A percentile compares a stretch with the other conserved stretches of the same genome.
Conservation (phyloP, 2,329 filamentous ascomycete genomes). For the Huntiella decipiens region DNA sequence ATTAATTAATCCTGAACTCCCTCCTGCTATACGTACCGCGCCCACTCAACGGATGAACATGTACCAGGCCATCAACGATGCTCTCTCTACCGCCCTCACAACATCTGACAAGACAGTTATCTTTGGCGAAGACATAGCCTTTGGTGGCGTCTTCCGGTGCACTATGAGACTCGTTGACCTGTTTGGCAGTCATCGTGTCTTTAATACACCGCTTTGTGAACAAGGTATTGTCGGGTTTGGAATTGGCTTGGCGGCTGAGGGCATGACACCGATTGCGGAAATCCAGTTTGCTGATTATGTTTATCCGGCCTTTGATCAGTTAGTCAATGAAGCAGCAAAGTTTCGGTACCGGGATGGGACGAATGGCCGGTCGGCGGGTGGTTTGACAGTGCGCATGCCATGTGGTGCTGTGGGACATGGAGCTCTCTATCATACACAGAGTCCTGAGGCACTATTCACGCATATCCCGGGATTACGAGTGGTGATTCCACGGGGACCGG, state of each 20-base stretch:
- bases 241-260: slow-evolving; percentile 74
- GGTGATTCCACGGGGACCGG: slow-evolving; percentile 66
- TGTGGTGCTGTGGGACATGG: slow-evolving; percentile 80
- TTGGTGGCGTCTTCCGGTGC: slow-evolving; percentile 90
- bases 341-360: slow-evolving; percentile 55
- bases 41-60: slow-evolving; percentile 78
- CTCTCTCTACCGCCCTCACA: slow-evolving; percentile 62
- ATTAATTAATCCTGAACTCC: slow-evolving; percentile 52
- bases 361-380: slow-evolving; percentile 45
- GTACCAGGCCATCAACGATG: slow-evolving; percentile 85
- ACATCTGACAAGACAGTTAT: slow-evolving; percentile 73
- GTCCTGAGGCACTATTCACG: slow-evolving; percentile 71
- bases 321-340: slow-evolving; percentile 86
- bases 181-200: slow-evolving; percentile 74
- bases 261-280: slow-evolving; percentile 83
- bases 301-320: slow-evolving; percentile 80
- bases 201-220: slow-evolving; percentile 88
- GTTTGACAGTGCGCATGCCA: slow-evolving; percentile 77
- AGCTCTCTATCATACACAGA: slow-evolving; percentile 73
- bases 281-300: slow-evolving; percentile 94
- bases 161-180: slow-evolving; percentile 78
- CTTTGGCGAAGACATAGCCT: slow-evolving; percentile 93
- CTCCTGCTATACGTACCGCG: slow-evolving; percentile 42
- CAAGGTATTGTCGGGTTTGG: slow-evolving; percentile 91
- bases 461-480: slow-evolving; percentile 75